phyloP scores from a whole-genome alignment of 257 asterid genomes.

The Solanum chilense region DNA sequence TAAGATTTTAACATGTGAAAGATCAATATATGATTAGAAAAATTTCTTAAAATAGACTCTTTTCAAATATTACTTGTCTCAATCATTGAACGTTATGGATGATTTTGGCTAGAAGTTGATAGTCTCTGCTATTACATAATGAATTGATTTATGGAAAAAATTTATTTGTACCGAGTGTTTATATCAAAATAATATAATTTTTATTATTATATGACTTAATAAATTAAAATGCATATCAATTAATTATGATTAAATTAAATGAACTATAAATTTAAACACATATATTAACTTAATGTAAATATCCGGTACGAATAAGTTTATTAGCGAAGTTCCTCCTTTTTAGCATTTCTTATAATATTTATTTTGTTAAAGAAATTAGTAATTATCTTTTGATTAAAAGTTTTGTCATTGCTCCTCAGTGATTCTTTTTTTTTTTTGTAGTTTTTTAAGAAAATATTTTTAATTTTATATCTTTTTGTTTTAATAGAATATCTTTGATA shows the following conservation, averaged over 20 bases:
- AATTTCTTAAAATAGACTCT: background rate
- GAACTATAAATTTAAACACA: too few relatives aligned
- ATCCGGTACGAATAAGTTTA: accelerated
- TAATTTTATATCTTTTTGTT: background rate
- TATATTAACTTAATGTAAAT: too few relatives aligned
- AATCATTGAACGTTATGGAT: background rate
- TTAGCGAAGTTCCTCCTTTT: background rate
- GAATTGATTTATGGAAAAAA: background rate
- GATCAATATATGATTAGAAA: background rate
- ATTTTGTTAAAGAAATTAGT: background rate
- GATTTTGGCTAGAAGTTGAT: background rate
- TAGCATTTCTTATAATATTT: background rate
- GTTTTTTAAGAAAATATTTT: background rate
- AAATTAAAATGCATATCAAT: too few relatives aligned
- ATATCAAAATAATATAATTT: too few relatives aligned
- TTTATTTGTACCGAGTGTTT: too few relatives aligned
- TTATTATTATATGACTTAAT: too few relatives aligned
- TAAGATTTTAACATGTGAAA: background rate
- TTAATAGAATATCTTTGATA: too few relatives aligned
- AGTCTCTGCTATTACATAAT: background rate
- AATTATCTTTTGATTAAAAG: background rate
- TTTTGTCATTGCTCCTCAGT: background rate
- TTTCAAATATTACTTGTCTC: background rate
- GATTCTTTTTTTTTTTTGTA: background rate
- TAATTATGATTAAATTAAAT: too few relatives aligned